Base-by-base conservation (phyloP, 192 early-diverging fungal species). In the Coemansia asiatica region DNA sequence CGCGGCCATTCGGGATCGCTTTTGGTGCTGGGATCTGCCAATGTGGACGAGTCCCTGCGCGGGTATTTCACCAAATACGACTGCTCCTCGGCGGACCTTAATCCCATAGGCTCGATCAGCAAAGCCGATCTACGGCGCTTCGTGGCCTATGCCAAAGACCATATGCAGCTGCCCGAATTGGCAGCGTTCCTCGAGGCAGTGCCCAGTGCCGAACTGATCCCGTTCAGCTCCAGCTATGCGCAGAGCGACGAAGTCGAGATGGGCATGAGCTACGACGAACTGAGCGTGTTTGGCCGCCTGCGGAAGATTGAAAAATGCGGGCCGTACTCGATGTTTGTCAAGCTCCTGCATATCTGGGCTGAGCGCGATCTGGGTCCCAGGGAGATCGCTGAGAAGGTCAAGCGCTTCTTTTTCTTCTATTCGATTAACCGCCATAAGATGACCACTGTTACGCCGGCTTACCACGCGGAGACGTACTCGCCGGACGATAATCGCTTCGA, bases 41-140 rank as follows among this genome's bases (percentile, higher is more conserved):
- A 99, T 64, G 96, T 98, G 0, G 97, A 99, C 75, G 97, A 99
- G 85, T 90, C 91, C 29, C 76, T 99, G 51, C 86, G 97, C 36
- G 97, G 97, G 1, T 99, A 99, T 60, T 87, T 99, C 33, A 99
- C 97, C 47, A 99, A 99, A 67, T 99, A 99, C 74, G 97, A 99
- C 71, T 98, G 97, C 66, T 95, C 94, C 1, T 93, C 91, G 67
- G 97, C 97, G 0, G 97, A 99, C 71, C 82, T 99, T 31, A 98
- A 98, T 63, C 97, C 97, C 4, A 97, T 99, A 65, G 97, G 97
- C 5, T 95, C 89, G 5, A 94, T 97, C 35, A 89, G 88, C 74
- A 99, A 97, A 74, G 70, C 74, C 2, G 96, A 97, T 79, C 85
- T 99, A 56, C 85, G 90, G 36, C 83, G 85, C 2, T 99, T 93